Evolutionary conservation across 2,329 filamentous ascomycete genomes (phyloP).

Genomic region (Pyrenophora graminea): DNA sequence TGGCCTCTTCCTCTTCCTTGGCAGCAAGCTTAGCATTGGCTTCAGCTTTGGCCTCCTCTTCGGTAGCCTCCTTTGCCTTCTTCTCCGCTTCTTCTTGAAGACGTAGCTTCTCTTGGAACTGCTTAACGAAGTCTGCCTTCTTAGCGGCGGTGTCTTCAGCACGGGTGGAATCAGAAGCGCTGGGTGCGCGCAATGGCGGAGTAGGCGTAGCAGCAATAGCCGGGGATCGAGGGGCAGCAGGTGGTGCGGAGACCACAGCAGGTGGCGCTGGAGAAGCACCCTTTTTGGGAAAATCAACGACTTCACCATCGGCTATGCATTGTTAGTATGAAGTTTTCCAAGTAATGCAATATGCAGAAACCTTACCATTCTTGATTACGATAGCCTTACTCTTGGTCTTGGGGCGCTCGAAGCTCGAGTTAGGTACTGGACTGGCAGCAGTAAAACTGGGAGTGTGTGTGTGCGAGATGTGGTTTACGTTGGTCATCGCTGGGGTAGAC

Average conservation of each 20-base stretch:
- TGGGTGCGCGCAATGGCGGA: slow-evolving; percentile 67
- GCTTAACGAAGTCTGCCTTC: slow-evolving; percentile 64
- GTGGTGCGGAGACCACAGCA: slow-evolving; percentile 46
- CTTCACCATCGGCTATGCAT: slow-evolving; percentile 82
- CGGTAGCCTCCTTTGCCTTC: slow-evolving; percentile 53
- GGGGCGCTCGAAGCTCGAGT: slow-evolving; percentile 65
- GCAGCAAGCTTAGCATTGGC: slow-evolving; percentile 59
- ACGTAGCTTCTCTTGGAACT: slow-evolving; percentile 62
- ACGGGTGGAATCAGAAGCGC: slow-evolving; percentile 65
- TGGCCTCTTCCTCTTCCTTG: slow-evolving; percentile 47
- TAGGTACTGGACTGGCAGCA: slow-evolving; percentile 64
- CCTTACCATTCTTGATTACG: slow-evolving; percentile 71
- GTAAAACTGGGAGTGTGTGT: slow-evolving; percentile 60
- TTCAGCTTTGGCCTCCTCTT: slow-evolving; percentile 48
- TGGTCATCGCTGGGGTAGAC: slow-evolving; percentile 56
- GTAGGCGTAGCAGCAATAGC: slow-evolving; percentile 71
- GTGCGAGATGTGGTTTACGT: slow-evolving; percentile 51
- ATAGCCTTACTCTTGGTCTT: slow-evolving; percentile 74
- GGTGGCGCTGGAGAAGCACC: slow-evolving; percentile 47
- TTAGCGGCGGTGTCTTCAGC: slow-evolving; percentile 68
- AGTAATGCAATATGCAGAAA: neutral
- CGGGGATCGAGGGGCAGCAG: slow-evolving; percentile 60
- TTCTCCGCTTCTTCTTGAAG: slow-evolving; percentile 63
- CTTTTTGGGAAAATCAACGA: slow-evolving; percentile 64
- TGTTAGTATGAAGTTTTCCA: slow-evolving; percentile 43